phyloP scores from a whole-genome alignment of 2,329 filamentous ascomycete genomes.

The Diaporthe eres region DNA sequence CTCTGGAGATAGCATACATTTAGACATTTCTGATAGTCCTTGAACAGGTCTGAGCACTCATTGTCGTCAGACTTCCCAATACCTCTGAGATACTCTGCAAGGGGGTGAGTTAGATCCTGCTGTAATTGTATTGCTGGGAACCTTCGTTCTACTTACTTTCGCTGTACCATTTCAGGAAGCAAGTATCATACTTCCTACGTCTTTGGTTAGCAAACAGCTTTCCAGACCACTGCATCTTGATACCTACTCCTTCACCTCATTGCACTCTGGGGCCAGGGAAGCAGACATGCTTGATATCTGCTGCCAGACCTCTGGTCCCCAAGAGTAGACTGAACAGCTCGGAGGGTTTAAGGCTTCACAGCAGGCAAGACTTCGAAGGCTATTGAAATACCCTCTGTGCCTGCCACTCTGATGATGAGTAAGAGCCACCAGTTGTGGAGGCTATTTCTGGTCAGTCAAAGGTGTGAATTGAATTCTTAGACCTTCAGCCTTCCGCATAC shows the following conservation, averaged over 20 bases:
- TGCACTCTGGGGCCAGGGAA: constrained; percentile 94
- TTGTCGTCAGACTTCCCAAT: constrained; percentile 81
- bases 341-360: background rate
- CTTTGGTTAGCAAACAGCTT: constrained; percentile 60
- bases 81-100: constrained; percentile 89
- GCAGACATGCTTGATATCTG: constrained; percentile 80
- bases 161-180: constrained; percentile 99
- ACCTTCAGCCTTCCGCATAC: background rate
- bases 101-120: constrained; percentile 42
- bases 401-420: background rate
- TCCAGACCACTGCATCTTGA: background rate
- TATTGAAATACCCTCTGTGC: background rate
- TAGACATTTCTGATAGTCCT: constrained; percentile 89
- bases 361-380: background rate
- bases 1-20: constrained; percentile 68
- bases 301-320: background rate
- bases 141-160: constrained; percentile 78
- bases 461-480: background rate
- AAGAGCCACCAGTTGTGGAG: background rate
- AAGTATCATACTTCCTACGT: constrained; percentile 84
- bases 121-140: constrained; percentile 15
- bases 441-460: too few relatives aligned
- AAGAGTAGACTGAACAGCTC: background rate
- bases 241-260: constrained; percentile 92
- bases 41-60: constrained; percentile 89